These are phyloP conservation scores for Backusella psychrophila DNA, from an alignment of 192 early-diverging fungal genomes.

Conservation along the genomic window DNA sequence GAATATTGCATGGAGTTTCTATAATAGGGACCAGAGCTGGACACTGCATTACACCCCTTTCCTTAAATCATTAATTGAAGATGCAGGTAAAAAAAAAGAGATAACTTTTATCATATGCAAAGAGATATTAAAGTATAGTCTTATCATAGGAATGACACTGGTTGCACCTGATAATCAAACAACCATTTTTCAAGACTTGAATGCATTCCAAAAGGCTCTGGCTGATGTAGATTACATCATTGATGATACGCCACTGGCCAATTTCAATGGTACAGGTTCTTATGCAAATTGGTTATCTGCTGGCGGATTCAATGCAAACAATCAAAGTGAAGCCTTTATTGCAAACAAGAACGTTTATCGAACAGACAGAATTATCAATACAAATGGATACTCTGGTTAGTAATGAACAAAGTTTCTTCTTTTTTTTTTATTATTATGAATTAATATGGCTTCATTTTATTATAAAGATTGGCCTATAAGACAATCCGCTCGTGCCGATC, in stretches of 20 bases:
- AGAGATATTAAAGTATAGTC: neutral
- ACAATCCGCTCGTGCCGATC: conserved; percentile 10
- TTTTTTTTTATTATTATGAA: neutral
- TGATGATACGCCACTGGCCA: neutral
- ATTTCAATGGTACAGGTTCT: conserved; percentile 4
- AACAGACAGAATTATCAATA: neutral
- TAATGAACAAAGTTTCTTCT: neutral
- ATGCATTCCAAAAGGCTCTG: neutral
- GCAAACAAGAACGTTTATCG: neutral
- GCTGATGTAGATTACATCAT: conserved; percentile 5
- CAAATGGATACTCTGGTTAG: neutral
- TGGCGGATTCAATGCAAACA: conserved; percentile 1
- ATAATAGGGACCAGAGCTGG: neutral
- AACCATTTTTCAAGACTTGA: neutral
- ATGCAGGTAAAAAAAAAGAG: conserved; percentile 11
- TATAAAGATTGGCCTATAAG: neutral
- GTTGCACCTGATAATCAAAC: neutral
- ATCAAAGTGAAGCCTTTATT: neutral
- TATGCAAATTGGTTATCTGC: conserved; percentile 7
- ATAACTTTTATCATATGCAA: neutral
- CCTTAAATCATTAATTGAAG: neutral
- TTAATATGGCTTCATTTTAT: neutral
- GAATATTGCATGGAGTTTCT: neutral
- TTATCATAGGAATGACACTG: neutral
- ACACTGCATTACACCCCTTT: neutral